phyloP scores from a whole-genome alignment of 2,329 filamentous ascomycete species.

The Dothistroma pini region DNA sequence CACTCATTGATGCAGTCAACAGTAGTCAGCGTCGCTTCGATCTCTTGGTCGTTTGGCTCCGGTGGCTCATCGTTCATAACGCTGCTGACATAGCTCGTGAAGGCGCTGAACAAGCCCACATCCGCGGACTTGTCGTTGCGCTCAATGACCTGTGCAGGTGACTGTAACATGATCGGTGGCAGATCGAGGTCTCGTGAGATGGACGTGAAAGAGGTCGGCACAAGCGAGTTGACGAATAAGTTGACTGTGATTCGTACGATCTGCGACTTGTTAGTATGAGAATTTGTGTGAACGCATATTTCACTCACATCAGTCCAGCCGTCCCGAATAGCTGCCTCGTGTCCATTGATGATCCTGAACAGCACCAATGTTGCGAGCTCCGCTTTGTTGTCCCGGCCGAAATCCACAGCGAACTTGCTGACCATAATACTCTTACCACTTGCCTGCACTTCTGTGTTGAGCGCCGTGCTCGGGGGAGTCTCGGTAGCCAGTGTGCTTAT shows the following conservation, averaged over 20 bases:
- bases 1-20: slow-evolving; percentile 93
- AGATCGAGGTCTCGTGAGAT: slow-evolving; percentile 66
- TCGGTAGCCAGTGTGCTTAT: slow-evolving; percentile 85
- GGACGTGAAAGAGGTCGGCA: slow-evolving; percentile 71
- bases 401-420: slow-evolving; percentile 92
- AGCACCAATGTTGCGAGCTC: slow-evolving; percentile 93
- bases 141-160: slow-evolving; percentile 88
- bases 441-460: slow-evolving; percentile 95
- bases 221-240: slow-evolving; percentile 90
- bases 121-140: slow-evolving; percentile 74
- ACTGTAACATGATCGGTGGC: slow-evolving; percentile 81
- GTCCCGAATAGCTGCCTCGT: slow-evolving; percentile 69
- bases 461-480: slow-evolving; percentile 70
- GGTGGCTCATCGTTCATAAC: slow-evolving; percentile 97
- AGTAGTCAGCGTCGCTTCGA: slow-evolving; percentile 91
- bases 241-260: slow-evolving; percentile 91
- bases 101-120: slow-evolving; percentile 83
- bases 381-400: slow-evolving; percentile 88
- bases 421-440: slow-evolving; percentile 91
- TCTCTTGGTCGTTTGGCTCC: slow-evolving; percentile 93
- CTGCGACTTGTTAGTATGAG: slow-evolving; percentile 51
- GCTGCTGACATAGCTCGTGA: slow-evolving; percentile 96
- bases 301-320: slow-evolving; percentile 73
- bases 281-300: neutral
- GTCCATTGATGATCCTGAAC: slow-evolving; percentile 85